Evolutionary conservation across 108 stramenopile species (phyloP).

Genomic region (Pseudonitzschia pungens): DNA sequence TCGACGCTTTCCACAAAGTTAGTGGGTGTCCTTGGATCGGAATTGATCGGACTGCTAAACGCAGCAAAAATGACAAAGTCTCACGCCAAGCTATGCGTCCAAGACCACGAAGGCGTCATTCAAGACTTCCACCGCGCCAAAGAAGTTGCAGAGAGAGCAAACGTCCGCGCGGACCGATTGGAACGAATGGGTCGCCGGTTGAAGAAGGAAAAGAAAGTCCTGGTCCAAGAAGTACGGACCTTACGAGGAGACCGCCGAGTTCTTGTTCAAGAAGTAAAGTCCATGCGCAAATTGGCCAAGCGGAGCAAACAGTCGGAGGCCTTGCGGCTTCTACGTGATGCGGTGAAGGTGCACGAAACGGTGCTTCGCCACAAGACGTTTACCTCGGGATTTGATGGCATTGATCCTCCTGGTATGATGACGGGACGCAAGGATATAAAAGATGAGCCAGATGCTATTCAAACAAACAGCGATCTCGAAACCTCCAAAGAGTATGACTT

Average conservation of each 20-base stretch:
- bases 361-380: slow-evolving; percentile 21
- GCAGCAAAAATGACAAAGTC: slow-evolving; percentile 19
- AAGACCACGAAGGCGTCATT: not conserved
- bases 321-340: slow-evolving; percentile 18
- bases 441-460: too few species aligned
- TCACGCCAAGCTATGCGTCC: slow-evolving; percentile 4
- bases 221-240: slow-evolving; percentile 13
- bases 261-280: slow-evolving; percentile 25
- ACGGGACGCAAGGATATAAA: too few species aligned
- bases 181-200: slow-evolving; percentile 3
- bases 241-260: slow-evolving; percentile 7
- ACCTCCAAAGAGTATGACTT: not conserved
- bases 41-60: slow-evolving; percentile 19
- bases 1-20: slow-evolving; percentile 15
- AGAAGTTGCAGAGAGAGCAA: slow-evolving; percentile 1
- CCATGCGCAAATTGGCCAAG: slow-evolving; percentile 7
- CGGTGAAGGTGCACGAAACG: slow-evolving; percentile 24
- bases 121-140: slow-evolving; percentile 18
- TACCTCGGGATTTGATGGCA: not conserved
- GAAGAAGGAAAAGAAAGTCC: slow-evolving; percentile 18
- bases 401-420: not conserved
- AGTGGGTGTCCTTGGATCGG: slow-evolving; percentile 20
- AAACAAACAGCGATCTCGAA: not conserved
- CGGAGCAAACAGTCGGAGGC: slow-evolving; percentile 19
- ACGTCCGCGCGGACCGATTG: slow-evolving; percentile 1